Conservation (phyloP, 1,284 basidiomycete genomes). For the Volvariella surrecta region DNA sequence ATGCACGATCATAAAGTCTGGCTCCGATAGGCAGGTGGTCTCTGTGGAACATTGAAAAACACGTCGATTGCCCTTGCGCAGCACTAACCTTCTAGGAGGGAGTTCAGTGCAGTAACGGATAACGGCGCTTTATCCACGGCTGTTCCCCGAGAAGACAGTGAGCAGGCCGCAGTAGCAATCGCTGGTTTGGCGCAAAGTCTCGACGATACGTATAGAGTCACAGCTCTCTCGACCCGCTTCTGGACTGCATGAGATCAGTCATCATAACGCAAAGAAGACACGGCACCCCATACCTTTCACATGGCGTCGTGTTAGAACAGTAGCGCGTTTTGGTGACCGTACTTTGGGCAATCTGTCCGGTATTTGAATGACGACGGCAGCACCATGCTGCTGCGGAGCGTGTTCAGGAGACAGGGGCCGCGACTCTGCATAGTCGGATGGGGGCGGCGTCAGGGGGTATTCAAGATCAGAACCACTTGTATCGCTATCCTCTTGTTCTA, state of each 20-base stretch:
- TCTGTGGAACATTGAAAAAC: conserved; percentile 15
- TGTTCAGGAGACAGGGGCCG: conserved; percentile 46
- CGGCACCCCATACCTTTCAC: too few species aligned
- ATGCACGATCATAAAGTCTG: conserved; percentile 71
- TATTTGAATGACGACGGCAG: conserved; percentile 25
- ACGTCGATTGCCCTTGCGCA: too few species aligned
- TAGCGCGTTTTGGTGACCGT: not conserved
- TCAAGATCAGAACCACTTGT: conserved; percentile 45
- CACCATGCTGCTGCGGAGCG: conserved; percentile 15
- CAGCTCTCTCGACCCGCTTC: conserved; percentile 10
- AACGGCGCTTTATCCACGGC: conserved; percentile 19
- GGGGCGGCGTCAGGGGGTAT: conserved; percentile 65
- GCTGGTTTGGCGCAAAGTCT: conserved; percentile 40
- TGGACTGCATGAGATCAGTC: not conserved
- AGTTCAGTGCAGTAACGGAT: conserved; percentile 37
- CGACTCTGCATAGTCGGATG: conserved; percentile 59
- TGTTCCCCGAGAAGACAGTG: conserved; percentile 19
- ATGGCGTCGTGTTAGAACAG: too few species aligned
- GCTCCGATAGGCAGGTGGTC: conserved; percentile 46
- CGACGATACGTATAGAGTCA: conserved; percentile 38
- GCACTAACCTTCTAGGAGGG: conserved; percentile 48
- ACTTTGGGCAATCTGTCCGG: conserved; percentile 21
- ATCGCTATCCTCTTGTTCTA: conserved; percentile 21
- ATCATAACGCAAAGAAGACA: not conserved
- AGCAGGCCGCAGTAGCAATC: conserved; percentile 34